These are phyloP conservation scores for Candida sonorensis DNA, from an alignment of 805 yeast species.

Conservation along the genomic window DNA sequence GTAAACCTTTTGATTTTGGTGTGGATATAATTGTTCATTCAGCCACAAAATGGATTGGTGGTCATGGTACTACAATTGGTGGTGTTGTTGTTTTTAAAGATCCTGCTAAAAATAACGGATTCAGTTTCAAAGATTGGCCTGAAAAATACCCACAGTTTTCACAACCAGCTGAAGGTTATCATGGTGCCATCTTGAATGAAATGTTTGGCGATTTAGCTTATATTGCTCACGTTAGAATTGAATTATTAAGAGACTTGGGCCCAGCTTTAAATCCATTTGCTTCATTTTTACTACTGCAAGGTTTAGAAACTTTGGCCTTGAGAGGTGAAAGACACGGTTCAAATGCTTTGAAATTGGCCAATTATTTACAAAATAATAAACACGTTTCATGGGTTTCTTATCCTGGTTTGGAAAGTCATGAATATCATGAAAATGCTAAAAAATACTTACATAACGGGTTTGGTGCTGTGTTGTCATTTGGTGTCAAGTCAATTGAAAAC, in stretches of 20 bases:
- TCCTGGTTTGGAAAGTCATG: conserved; percentile 78
- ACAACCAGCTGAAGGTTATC: conserved; percentile 89
- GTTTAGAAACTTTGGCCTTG: conserved; percentile 88
- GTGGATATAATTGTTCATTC: conserved; percentile 91
- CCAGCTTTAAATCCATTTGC: conserved; percentile 86
- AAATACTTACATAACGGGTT: conserved; percentile 75
- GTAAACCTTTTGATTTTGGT: conserved; percentile 80
- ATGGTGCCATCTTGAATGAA: conserved; percentile 77
- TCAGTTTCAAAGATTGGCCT: conserved; percentile 84
- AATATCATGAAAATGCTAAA: conserved; percentile 74
- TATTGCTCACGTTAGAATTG: conserved; percentile 75
- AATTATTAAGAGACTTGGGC: conserved; percentile 86
- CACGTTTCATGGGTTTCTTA: conserved; percentile 87
- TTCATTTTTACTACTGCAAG: conserved; percentile 80
- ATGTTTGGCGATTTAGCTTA: conserved; percentile 76
- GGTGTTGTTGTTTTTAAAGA: conserved; percentile 62
- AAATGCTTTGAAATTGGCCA: conserved; percentile 76
- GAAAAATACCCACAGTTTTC: conserved; percentile 88
- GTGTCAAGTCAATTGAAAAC: conserved; percentile 61
- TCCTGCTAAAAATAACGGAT: conserved; percentile 70
- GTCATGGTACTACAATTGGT: conserved; percentile 92
- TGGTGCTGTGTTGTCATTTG: conserved; percentile 87
- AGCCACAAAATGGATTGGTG: conserved; percentile 97
- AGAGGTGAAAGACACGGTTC: conserved; percentile 89
- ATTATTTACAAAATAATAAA: conserved; percentile 57